Evolutionary conservation across 768 basidiomycete species (phyloP), one percentile per base, ranked within the genome.

Genomic region (Amanita jacksonii): DNA sequence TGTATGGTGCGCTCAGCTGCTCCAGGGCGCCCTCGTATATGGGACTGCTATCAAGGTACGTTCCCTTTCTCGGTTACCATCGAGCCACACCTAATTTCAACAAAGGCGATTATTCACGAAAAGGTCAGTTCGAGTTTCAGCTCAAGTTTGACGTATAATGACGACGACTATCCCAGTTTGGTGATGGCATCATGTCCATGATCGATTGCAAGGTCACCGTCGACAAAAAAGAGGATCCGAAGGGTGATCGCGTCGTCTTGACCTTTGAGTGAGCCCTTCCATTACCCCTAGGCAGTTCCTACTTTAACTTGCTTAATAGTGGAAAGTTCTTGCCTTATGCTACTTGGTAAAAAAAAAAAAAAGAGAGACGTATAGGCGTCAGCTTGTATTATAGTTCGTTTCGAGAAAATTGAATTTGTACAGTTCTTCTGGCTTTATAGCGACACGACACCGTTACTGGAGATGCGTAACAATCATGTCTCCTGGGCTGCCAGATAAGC

Each of bases 101-200:
- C 33, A 22, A 34, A 78, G 77, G 78, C 85, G 32, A 57, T 88
- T 54, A 79, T 88, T 36, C 82, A 87, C 52, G 85, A 88, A 62
- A 84, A 84, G 72, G 77, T 77, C 12, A 23, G 43, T 38, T n/a
- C 31, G 20, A 36, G 25, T 16, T 20, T 27, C 33, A 20, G 35
- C 18, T 8, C 35, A 20, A 36, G 15, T 27, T 46, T 2, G 36
- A n/a, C 20, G 15, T 37, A 13, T 15, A 23, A 8, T 50, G 8
- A 45, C 38, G 34, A 20, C 51, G 5, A 27, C n/a, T n/a, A n/a
- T 18, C 24, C 25, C 50, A 85, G 82, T 88, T 87, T 50, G 86
- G 86, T 4, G 86, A 89, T 53, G 85, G 86, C 4, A 88, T 89
- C 48, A 87, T 88, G 84, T 84, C 81, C 15, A 85, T 88, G 82